Conservation (phyloP, 495 filamentous ascomycete species). For the Aspergillus wentii region DNA sequence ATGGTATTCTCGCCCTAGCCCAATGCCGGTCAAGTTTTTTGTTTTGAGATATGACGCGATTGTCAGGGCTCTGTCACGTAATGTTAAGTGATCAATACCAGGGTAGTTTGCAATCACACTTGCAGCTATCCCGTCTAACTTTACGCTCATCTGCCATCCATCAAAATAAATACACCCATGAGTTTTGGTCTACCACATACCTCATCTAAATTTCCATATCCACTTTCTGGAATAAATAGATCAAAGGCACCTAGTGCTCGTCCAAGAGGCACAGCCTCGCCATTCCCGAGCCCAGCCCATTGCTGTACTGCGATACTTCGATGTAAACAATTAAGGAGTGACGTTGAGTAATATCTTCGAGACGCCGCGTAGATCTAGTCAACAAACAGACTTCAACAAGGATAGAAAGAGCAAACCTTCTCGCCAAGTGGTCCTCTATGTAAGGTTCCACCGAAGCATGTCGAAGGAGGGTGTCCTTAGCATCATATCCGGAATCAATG, state of each 20-base stretch:
- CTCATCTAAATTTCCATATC: constrained; percentile 67
- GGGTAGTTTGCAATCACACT: constrained; percentile 46
- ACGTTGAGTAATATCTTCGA: constrained; percentile 75
- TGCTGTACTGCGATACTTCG: constrained; percentile 70
- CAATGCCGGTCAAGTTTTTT: constrained; percentile 64
- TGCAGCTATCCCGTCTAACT: constrained; percentile 59
- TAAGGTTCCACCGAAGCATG: constrained; percentile 56
- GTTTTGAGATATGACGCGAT: constrained; percentile 61
- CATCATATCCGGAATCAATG: constrained; percentile 72
- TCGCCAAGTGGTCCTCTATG: constrained; percentile 70
- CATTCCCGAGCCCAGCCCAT: constrained; percentile 57
- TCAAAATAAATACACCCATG: neutral
- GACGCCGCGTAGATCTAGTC: too few species aligned
- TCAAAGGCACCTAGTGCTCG: constrained; percentile 77
- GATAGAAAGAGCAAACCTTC: constrained; percentile 55
- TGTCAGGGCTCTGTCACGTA: constrained; percentile 60
- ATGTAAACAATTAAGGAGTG: constrained; percentile 73
- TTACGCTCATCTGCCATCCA: constrained; percentile 45
- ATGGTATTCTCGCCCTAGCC: constrained; percentile 60
- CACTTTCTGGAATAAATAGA: constrained; percentile 72
- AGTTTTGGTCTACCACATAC: constrained; percentile 33
- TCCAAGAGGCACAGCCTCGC: constrained; percentile 59
- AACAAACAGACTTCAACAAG: too few species aligned
- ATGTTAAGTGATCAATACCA: constrained; percentile 44
- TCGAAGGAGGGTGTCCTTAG: constrained; percentile 74